These are phyloP conservation scores for Rhizopogon vinicolor DNA, from an alignment of 768 basidiomycete species.

Conservation along the genomic window DNA sequence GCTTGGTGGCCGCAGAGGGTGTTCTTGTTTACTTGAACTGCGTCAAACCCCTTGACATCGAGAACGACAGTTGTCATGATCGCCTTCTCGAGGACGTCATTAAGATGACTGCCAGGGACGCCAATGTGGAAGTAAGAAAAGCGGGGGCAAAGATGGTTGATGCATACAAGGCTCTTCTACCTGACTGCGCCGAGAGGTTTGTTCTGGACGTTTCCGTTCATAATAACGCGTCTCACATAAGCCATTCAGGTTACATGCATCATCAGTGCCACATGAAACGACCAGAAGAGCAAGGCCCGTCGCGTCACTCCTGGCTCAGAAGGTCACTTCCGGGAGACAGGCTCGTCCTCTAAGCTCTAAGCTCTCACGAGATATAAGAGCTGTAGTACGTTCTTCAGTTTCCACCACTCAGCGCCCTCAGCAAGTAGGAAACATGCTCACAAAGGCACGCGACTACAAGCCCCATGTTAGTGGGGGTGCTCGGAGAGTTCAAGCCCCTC, in stretches of 20 bases:
- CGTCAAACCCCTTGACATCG: slow-evolving; percentile 75
- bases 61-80: slow-evolving; percentile 54
- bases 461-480: neutral
- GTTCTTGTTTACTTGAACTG: slow-evolving; percentile 64
- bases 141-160: slow-evolving; percentile 67
- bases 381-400: neutral
- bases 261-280: too few species aligned
- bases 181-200: slow-evolving; percentile 62
- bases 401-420: slow-evolving; percentile 1
- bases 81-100: slow-evolving; percentile 70
- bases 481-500: too few species aligned
- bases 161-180: slow-evolving; percentile 68
- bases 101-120: slow-evolving; percentile 60
- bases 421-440: neutral
- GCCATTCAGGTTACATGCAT: too few species aligned
- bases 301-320: neutral
- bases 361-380: neutral
- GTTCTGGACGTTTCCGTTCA: slow-evolving; percentile 11
- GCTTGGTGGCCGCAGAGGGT: slow-evolving; percentile 61
- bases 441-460: neutral
- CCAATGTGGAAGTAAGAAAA: slow-evolving; percentile 72
- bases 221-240: slow-evolving; percentile 3
- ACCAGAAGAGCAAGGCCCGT: too few species aligned
- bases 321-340: neutral
- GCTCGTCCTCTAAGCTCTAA: neutral